Evolutionary conservation across 2,329 filamentous ascomycete genomes (phyloP), one percentile per base, ranked within the genome.

Genomic region (Neocatenulostroma microsporum): DNA sequence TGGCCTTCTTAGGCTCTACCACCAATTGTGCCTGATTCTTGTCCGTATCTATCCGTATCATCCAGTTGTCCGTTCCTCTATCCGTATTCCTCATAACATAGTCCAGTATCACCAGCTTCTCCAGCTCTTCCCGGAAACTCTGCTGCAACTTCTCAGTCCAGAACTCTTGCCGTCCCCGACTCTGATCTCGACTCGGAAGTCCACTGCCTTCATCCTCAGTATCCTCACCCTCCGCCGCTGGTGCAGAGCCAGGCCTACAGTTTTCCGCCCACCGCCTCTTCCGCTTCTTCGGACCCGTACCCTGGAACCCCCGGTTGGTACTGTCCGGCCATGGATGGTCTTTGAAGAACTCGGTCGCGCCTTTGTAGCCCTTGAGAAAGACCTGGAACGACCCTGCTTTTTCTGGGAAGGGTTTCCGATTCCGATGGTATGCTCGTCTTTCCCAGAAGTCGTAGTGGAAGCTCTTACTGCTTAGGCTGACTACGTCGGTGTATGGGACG

Each of bases 31-130:
- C 89, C 52, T 82, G 76, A 54, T 91, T 78, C 3, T 75, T 79
- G 50, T 86, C 76, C 72, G 80, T 85, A 60, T 98, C 88, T 21
- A 98, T 84, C 61, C 86, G 91, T 57, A 98, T 87, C 91, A 98
- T 98, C 91, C 91, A 98, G 53, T 98, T 98, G 60, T 98, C 91
- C 39, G 95, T 69, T 2, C 91, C 91, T 63, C 91, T 77, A 60
- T 98, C 91, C 2, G 91, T 98, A 57, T 98, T 98, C 40, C 91
- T 78, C 91, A 98, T 98, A 46, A 98, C 94, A 59, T 98, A 98
- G 63, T 98, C 91, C 47, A 98, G 63, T 53, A 98, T 94, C 15
- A 98, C 93, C 6, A 98, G 70, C 62, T 95, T 96, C 64, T 98
- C 91, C 31, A 98, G 72, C 63, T 96, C 84, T 61, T 98, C 91